Percentiles rank a stretch among this genome's conserved stretches.
phyloP scores from a whole-genome alignment of 768 basidiomycete genomes.

The Ephemerocybe angulata region DNA sequence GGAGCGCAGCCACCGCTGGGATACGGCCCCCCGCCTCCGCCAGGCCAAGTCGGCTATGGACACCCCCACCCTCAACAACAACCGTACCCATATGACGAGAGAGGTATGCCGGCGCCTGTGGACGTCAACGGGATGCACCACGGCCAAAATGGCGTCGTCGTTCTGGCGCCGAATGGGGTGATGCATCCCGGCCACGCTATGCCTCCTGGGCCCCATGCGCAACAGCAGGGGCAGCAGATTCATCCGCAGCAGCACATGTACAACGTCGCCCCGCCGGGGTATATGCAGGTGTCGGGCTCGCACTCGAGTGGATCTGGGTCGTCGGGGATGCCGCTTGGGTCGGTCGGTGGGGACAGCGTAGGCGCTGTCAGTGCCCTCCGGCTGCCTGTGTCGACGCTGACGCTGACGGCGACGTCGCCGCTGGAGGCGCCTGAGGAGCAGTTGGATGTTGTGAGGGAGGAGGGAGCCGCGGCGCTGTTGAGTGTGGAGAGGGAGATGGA shows the following conservation, averaged over 20 bases:
- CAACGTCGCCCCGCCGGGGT: slow-evolving; percentile 3
- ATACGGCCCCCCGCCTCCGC: slow-evolving; percentile 1
- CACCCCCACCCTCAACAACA: slow-evolving; percentile 10
- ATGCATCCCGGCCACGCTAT: not conserved
- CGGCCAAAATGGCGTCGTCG: not conserved
- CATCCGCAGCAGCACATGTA: slow-evolving; percentile 8
- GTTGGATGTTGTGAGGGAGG: not conserved
- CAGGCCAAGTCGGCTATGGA: not conserved
- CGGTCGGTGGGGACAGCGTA: too few species aligned
- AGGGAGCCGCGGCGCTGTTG: not conserved
- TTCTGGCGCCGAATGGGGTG: not conserved
- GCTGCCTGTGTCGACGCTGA: not conserved
- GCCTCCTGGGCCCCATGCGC: not conserved
- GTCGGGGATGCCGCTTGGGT: too few species aligned
- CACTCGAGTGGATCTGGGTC: not conserved
- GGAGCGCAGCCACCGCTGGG: not conserved
- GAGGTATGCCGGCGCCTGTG: not conserved
- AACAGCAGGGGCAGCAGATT: slow-evolving; percentile 2
- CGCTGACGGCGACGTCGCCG: slow-evolving; percentile 6
- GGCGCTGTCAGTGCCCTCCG: not conserved
- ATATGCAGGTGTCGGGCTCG: not conserved
- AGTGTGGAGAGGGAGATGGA: slow-evolving; percentile 1
- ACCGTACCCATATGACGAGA: not conserved
- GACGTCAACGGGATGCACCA: not conserved
- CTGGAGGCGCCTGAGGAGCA: slow-evolving; percentile 7